phyloP scores from a whole-genome alignment of 495 filamentous ascomycete species.

The Penicillium soppii region DNA sequence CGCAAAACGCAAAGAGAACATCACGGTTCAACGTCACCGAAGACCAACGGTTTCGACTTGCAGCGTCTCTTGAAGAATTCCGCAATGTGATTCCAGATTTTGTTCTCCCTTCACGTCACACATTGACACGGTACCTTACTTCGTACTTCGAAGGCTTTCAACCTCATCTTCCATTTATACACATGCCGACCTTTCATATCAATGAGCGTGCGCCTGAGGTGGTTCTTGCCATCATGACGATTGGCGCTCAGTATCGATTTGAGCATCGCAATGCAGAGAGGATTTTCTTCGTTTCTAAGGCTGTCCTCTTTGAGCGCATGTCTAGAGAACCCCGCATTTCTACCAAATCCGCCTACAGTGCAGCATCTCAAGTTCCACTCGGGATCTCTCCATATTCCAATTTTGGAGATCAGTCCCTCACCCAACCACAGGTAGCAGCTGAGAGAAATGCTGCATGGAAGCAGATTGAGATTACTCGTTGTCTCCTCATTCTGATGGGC shows the following conservation, averaged over 20 bases:
- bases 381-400: conserved; percentile 16
- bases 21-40: conserved; percentile 36
- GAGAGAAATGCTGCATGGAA: conserved; percentile 17
- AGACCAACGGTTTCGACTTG: conserved; percentile 36
- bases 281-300: conserved; percentile 36
- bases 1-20: conserved; percentile 22
- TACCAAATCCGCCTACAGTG: conserved; percentile 1
- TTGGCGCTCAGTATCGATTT: conserved; percentile 39
- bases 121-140: conserved; percentile 36
- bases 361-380: conserved; percentile 11
- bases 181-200: conserved; percentile 35
- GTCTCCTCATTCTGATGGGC: conserved; percentile 36
- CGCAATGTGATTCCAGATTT: conserved; percentile 40
- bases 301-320: conserved; percentile 31
- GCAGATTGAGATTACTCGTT: conserved; percentile 37
- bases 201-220: conserved; percentile 34
- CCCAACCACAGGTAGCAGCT: conserved; percentile 1
- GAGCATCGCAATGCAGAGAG: conserved; percentile 37
- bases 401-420: conserved; percentile 2
- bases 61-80: conserved; percentile 36
- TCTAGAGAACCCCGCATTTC: conserved; percentile 25
- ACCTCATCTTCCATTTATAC: conserved; percentile 37
- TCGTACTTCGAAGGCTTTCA: conserved; percentile 41
- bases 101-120: conserved; percentile 38
- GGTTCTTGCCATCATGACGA: conserved; percentile 33